phyloP scores from a whole-genome alignment of 2,329 filamentous ascomycete species.

The Fusarium bactridioides region DNA sequence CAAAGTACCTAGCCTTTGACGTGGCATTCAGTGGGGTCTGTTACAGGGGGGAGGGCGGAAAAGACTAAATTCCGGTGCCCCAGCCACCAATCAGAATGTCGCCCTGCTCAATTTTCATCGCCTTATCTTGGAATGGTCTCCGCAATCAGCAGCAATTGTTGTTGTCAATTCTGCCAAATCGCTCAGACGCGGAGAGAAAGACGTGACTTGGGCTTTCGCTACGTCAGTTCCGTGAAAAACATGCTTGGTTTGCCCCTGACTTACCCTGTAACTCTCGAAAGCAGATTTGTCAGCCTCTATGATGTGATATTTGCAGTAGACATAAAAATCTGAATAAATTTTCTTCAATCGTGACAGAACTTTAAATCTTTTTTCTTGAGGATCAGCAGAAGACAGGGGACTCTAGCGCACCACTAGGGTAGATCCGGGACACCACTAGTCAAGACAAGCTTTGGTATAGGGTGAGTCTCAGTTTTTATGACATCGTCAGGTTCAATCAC shows the following conservation, averaged over 20 bases:
- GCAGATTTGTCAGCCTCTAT: neutral
- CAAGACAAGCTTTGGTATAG: neutral
- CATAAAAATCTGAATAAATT: accelerated
- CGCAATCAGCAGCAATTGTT: conserved; percentile 1
- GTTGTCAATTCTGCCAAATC: conserved; percentile 15
- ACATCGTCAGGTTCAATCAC: neutral
- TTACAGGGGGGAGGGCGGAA: conserved; percentile 27
- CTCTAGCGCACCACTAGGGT: neutral
- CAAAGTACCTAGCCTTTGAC: conserved; percentile 29
- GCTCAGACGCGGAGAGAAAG: conserved; percentile 1
- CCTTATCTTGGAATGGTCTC: conserved; percentile 15
- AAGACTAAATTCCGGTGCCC: conserved; percentile 27
- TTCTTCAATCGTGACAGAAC: neutral
- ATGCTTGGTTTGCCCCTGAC: neutral
- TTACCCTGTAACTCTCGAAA: neutral
- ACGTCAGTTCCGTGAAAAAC: conserved; percentile 1
- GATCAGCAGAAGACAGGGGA: neutral
- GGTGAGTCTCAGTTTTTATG: neutral
- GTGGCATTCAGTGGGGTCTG: conserved; percentile 29
- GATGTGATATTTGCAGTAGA: accelerated
- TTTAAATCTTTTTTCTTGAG: neutral
- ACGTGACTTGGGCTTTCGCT: neutral
- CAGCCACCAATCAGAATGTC: neutral
- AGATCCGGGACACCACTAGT: neutral
- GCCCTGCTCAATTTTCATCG: neutral